Percentiles rank a stretch among this genome's conserved stretches.
phyloP scores from a whole-genome alignment of 495 filamentous ascomycete genomes.

The Trichocladium antarcticum region DNA sequence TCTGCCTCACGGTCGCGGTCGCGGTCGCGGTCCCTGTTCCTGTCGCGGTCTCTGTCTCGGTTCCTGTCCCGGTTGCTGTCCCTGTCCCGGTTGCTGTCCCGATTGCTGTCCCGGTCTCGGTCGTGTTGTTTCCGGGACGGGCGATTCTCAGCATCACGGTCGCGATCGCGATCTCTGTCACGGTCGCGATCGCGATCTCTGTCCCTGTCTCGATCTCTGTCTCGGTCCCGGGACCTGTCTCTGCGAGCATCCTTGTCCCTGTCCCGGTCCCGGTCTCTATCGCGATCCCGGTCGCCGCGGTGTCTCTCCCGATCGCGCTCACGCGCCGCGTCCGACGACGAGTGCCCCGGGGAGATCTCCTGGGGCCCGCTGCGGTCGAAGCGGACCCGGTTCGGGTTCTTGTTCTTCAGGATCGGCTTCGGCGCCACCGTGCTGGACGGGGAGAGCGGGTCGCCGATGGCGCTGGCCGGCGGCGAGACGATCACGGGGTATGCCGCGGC shows the following conservation, averaged over 20 bases:
- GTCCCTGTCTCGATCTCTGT: conserved; percentile 17
- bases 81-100: conserved; percentile 13
- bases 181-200: conserved; percentile 10
- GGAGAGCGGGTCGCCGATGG: conserved; percentile 22
- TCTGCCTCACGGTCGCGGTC: conserved; percentile 24
- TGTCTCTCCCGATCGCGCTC: conserved; percentile 13
- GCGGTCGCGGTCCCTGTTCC: conserved; percentile 16
- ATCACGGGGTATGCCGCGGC: conserved; percentile 31
- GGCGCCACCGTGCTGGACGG: conserved; percentile 33
- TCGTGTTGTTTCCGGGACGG: conserved; percentile 22
- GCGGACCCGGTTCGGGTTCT: conserved; percentile 38
- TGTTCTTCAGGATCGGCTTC: conserved; percentile 43
- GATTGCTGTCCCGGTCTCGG: conserved; percentile 11
- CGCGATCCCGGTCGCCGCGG: conserved; percentile 11
- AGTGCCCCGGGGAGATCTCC: conserved; percentile 23
- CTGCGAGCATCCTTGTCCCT: conserved; percentile 4
- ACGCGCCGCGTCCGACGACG: conserved; percentile 8
- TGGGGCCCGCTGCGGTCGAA: conserved; percentile 33
- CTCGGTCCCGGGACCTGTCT: conserved; percentile 9
- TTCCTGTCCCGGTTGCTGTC: conserved; percentile 16
- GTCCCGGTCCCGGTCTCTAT: conserved; percentile 16
- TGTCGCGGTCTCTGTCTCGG: conserved; percentile 9
- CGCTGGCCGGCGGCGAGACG: conserved; percentile 30
- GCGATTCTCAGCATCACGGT: conserved; percentile 21
- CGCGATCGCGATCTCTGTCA: conserved; percentile 18